These are phyloP conservation scores for Cutaneotrichosporon spelunceum DNA, from an alignment of 1,284 basidiomycete genomes.

Conservation along the genomic window DNA sequence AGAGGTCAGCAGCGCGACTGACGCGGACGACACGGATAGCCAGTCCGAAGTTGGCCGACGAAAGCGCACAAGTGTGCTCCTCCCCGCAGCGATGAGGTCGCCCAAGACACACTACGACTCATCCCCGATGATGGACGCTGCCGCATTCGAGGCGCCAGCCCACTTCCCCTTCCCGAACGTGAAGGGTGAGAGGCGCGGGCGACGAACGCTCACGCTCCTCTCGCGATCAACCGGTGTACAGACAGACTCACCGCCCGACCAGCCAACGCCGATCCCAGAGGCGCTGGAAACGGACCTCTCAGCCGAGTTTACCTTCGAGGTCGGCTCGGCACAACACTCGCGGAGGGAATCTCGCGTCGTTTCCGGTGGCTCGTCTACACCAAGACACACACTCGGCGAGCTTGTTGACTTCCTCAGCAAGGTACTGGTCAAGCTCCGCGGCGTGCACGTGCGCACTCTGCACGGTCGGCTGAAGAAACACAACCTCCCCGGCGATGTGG, in stretches of 20 bases:
- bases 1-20: constrained; percentile 11
- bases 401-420: constrained; percentile 57
- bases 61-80: constrained; percentile 43
- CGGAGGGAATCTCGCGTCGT: background rate
- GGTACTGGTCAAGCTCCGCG: constrained; percentile 66
- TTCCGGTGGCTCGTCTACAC: background rate
- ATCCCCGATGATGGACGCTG: constrained; percentile 3
- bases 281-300: background rate
- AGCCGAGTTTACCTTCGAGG: background rate
- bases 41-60: constrained; percentile 27
- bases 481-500: constrained; percentile 75
- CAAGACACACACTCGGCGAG: constrained; percentile 7
- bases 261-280: background rate
- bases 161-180: constrained; percentile 4
- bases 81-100: constrained; percentile 16
- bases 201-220: constrained; percentile 58
- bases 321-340: background rate
- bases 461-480: constrained; percentile 88
- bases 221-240: constrained; percentile 68
- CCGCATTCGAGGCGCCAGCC: background rate
- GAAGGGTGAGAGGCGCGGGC: constrained; percentile 31
- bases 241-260: constrained; percentile 57
- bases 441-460: constrained; percentile 82
- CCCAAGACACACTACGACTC: constrained; percentile 12
- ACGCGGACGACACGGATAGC: constrained; percentile 28